phyloP scores from a whole-genome alignment of 371 early-diverging fungal genomes.

The Apophysomyces variabilis region DNA sequence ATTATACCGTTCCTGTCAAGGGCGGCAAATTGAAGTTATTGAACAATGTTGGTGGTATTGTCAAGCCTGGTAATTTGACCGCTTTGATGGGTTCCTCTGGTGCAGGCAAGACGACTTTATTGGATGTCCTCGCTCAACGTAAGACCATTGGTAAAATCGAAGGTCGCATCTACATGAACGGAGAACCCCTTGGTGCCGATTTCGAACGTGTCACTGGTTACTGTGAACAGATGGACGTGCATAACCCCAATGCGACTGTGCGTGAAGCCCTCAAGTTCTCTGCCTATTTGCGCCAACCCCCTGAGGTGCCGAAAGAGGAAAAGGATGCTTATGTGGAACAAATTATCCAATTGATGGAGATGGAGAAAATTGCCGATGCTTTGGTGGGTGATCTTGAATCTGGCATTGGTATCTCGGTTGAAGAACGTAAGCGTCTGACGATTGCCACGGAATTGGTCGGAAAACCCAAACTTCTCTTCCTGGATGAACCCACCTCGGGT shows the following conservation, averaged over 20 bases:
- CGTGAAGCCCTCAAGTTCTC: conserved; percentile 79
- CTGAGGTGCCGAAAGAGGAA: conserved; percentile 61
- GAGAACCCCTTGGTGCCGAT: conserved; percentile 51
- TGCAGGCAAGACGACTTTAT: conserved; percentile 89
- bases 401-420: conserved; percentile 66
- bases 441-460: conserved; percentile 79
- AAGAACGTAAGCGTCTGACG: conserved; percentile 70
- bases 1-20: conserved; percentile 65
- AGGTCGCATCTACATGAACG: conserved; percentile 75
- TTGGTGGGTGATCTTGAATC: conserved; percentile 64
- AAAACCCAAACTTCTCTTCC: conserved; percentile 77
- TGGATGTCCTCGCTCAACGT: conserved; percentile 83
- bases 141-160: conserved; percentile 79
- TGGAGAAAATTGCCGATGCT: conserved; percentile 66
- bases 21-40: conserved; percentile 57
- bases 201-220: conserved; percentile 81
- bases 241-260: conserved; percentile 64
- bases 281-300: conserved; percentile 71
- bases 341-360: conserved; percentile 68
- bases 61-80: conserved; percentile 65
- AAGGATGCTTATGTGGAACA: conserved; percentile 73
- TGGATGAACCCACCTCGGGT: conserved; percentile 90
- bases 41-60: conserved; percentile 59
- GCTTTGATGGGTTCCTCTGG: conserved; percentile 90
- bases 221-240: conserved; percentile 85